Evolutionary conservation across 2,329 filamentous ascomycete species (phyloP), one percentile per base, ranked within the genome.

Genomic region (Shiraia sp.): DNA sequence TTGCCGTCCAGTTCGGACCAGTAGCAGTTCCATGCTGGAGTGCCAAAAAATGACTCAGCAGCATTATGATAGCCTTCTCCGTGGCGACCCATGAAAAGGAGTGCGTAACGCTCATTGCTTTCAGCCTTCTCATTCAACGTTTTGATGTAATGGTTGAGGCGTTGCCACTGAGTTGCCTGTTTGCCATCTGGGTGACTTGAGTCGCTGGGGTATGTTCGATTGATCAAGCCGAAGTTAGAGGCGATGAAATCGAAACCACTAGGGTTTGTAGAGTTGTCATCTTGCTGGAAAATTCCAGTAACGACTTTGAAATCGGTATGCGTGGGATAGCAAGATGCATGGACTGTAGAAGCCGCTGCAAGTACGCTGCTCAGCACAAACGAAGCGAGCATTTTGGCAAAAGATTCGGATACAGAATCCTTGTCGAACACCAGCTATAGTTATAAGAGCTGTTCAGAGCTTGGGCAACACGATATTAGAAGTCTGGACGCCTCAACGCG

Each of bases 21-120:
- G 71, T 87, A 86, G 64, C 81, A 78, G 68, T 88, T 84, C 85
- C 85, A 88, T 2, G 80, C 81, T 1, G 81, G 78, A 0, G 83
- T 87, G 32, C 84, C 84, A 53, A 86, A 88, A 62, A 75, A 85
- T 19, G 74, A 72, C 66, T 87, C 82, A 10, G 84, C 85, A 6
- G 80, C 79, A 55, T 85, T 85, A 65, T 85, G 79, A 45, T 72
- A 73, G 4, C 86, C 86, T 66, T 89, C 79, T 15, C 86, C 86
- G 59, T 89, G 86, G 27, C 86, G 80, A 29, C 80, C 85, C 64
- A 87, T 74, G 65, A 84, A 84, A 22, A 89, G 61, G 8, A 90
- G 74, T 57, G 86, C 85, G 72, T 87, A 88, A 22, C 75, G 70
- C 10, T 77, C 75, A 34, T 72, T 75, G 8, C 66, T 62, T n/a